Base-by-base conservation (phyloP, 139 green algal genomes). In the Chlamydomonas asymmetrica region DNA sequence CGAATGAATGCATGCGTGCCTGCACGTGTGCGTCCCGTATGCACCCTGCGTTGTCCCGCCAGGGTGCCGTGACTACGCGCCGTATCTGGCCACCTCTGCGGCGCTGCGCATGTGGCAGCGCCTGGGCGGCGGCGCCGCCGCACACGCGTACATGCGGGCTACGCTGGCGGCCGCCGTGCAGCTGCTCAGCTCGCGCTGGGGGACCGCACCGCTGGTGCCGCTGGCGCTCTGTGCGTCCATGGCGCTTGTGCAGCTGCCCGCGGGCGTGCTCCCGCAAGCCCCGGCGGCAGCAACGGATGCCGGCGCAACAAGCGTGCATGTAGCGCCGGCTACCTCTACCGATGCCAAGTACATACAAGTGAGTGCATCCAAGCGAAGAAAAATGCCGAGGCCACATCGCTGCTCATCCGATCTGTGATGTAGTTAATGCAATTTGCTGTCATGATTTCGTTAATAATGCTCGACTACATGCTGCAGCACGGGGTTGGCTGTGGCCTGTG, bases 321-420 rank as follows among this genome's bases (percentile, higher is more conserved):
- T 20, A 20, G 31, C 34, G 23, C 34, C 27, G 5, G 79, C 82
- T 56, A 90, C 79, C 13, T 93, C 88, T 1, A 72, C 86, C 7
- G 87, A 91, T 43, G 88, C 84, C 25, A 93, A 92, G 72, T 71
- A 76, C 29, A 43, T 93, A 8, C 88, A 93, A 84, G 87, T 86
- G 29, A 39, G 71, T 3, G 18, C 9, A 20, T 54, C 34, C 10
- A 37, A 76, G 49, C 8, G 16, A 67, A 32, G 35, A 45, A 48
- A 35, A 22, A 72, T n/a, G n/a, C n/a, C n/a, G n/a, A n/a, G n/a
- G n/a, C n/a, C n/a, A n/a, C n/a, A n/a, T n/a, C n/a, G n/a, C n/a
- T n/a, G n/a, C n/a, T n/a, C n/a, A n/a, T n/a, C n/a, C n/a, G n/a
- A n/a, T n/a, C n/a, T n/a, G n/a, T n/a, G n/a, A n/a, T n/a, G n/a